Evolutionary conservation across 164 flowering plant genomes (phyloP).

Genomic region (Hamamelis virginiana): DNA sequence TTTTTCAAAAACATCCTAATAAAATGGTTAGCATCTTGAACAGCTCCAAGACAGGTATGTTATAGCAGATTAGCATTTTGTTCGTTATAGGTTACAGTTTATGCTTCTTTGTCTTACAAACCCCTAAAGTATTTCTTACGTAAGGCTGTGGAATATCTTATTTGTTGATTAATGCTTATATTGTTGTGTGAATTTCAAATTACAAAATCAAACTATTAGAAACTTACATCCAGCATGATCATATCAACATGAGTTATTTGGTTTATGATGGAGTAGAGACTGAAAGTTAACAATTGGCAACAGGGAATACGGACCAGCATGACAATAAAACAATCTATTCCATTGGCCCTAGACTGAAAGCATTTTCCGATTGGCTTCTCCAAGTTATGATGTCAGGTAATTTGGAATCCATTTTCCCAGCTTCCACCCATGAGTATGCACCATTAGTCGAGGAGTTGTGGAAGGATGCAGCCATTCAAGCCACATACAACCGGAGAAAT

Average conservation of each 20-base stretch:
- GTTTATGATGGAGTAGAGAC: not conserved
- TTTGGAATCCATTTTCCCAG: conserved; percentile 43
- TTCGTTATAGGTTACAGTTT: no score
- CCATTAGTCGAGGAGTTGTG: conserved; percentile 40
- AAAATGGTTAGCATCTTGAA: no score
- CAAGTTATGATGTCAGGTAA: conserved; percentile 39
- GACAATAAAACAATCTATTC: conserved; percentile 30
- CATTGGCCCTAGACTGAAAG: conserved; percentile 34
- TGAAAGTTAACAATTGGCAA: not conserved
- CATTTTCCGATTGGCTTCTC: conserved; percentile 52
- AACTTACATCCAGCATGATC: not conserved
- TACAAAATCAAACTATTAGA: not conserved
- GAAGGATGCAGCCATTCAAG: conserved; percentile 50
- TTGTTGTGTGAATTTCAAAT: not conserved
- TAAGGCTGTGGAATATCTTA: no score
- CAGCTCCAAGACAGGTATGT: no score
- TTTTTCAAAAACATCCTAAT: no score
- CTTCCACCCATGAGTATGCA: conserved; percentile 44
- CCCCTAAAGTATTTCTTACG: no score
- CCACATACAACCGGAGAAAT: conserved; percentile 41
- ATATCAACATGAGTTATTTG: not conserved
- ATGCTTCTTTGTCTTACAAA: no score
- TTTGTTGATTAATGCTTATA: no score
- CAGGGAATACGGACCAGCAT: conserved; percentile 12
- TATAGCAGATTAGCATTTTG: no score